Evolutionary conservation across 2,329 filamentous ascomycete genomes (phyloP).

Genomic region (Aspergillus awamori): DNA sequence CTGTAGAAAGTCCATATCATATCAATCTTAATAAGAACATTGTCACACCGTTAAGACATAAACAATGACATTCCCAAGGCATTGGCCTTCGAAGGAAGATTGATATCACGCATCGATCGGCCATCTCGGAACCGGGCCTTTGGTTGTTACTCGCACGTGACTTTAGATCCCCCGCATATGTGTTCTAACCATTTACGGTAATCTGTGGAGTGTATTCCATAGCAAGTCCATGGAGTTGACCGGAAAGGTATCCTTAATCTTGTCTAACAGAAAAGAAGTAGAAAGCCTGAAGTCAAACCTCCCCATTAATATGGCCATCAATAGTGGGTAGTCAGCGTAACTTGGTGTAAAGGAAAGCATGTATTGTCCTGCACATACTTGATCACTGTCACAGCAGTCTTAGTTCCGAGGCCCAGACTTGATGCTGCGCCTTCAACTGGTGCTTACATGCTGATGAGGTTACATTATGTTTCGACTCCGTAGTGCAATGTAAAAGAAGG

Average conservation of each 20-base stretch:
- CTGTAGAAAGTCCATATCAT: constrained; percentile 14
- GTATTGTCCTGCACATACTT: neutral
- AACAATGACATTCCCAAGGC: neutral
- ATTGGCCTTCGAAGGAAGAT: constrained; percentile 2
- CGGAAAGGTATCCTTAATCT: neutral
- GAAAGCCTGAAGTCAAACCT: neutral
- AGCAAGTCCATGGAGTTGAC: neutral
- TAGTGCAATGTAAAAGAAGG: neutral
- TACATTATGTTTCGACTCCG: neutral
- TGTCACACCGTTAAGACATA: neutral
- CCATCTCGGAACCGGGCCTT: constrained; percentile 16
- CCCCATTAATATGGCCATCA: neutral
- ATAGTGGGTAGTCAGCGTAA: neutral
- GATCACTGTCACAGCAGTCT: neutral
- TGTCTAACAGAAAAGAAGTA: too few species aligned
- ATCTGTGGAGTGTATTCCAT: neutral
- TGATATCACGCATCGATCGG: neutral
- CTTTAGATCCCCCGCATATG: neutral
- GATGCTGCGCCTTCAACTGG: neutral
- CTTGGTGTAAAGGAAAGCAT: neutral
- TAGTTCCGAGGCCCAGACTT: neutral
- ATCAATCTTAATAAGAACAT: neutral
- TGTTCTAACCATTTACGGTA: constrained; percentile 15
- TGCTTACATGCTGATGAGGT: neutral
- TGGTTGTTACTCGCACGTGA: constrained; percentile 10